Conservation (phyloP, 140 eudicot genomes). For the Stevia rebaudiana region DNA sequence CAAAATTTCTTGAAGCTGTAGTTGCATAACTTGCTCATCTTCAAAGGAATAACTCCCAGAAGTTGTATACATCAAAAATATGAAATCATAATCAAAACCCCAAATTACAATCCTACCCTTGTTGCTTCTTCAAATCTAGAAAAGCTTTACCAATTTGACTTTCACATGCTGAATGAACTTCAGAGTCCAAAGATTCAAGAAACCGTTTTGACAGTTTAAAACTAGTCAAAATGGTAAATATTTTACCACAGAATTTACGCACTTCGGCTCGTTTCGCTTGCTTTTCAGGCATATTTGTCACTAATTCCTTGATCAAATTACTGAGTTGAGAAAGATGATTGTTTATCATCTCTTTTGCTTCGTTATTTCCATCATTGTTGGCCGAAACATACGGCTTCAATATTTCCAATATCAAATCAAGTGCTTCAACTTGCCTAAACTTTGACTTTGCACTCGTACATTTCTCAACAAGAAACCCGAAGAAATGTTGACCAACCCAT, state of each 20-base stretch:
- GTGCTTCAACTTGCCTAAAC: constrained; percentile 77
- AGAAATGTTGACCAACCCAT: constrained; percentile 64
- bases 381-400: constrained; percentile 37
- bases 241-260: constrained; percentile 62
- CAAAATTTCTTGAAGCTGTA: constrained; percentile 34
- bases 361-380: constrained; percentile 30
- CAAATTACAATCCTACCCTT: constrained; percentile 14
- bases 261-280: constrained; percentile 68
- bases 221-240: constrained; percentile 37
- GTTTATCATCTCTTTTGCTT: constrained; percentile 35
- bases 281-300: constrained; percentile 78
- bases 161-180: constrained; percentile 54
- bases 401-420: constrained; percentile 55
- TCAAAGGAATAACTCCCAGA: constrained; percentile 15
- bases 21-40: constrained; percentile 25
- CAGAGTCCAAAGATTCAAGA: constrained; percentile 52
- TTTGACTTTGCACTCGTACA: constrained; percentile 59
- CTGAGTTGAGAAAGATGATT: constrained; percentile 39
- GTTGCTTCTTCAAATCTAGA: constrained; percentile 55
- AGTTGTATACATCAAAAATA: constrained; percentile 8
- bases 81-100: not conserved
- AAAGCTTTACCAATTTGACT: constrained; percentile 65
- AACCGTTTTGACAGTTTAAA: constrained; percentile 34
- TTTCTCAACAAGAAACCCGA: constrained; percentile 70
- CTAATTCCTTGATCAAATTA: constrained; percentile 45